phyloP scores from a whole-genome alignment of 768 basidiomycete species.

The Kwoniella sp. region DNA sequence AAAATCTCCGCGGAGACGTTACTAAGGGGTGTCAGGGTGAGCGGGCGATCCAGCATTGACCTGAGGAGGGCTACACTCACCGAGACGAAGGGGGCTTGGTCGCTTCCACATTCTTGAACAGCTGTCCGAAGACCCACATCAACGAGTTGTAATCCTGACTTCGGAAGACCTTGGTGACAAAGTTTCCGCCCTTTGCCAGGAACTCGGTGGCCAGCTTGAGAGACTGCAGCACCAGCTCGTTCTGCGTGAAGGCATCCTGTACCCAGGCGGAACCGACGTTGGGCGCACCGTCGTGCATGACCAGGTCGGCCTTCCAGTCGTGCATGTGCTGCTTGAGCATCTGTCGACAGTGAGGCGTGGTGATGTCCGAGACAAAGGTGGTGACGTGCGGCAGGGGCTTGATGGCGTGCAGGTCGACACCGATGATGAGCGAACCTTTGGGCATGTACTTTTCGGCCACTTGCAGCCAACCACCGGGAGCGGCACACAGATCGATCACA shows the following conservation, averaged over 20 bases:
- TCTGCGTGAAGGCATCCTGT: constrained; percentile 95
- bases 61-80: constrained; percentile 57
- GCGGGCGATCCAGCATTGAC: neutral
- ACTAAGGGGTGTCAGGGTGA: constrained; percentile 52
- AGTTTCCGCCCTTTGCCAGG: constrained; percentile 84
- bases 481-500: constrained; percentile 95
- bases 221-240: constrained; percentile 91
- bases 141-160: constrained; percentile 97
- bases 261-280: constrained; percentile 99
- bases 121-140: constrained; percentile 96
- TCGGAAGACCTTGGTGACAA: constrained; percentile 97
- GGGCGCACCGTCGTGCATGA: constrained; percentile 97
- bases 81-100: constrained; percentile 97
- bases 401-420: constrained; percentile 93
- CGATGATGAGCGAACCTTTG: constrained; percentile 81
- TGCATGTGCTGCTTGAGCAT: constrained; percentile 82
- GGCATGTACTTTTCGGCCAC: constrained; percentile 99
- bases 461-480: constrained; percentile 98
- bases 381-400: constrained; percentile 89
- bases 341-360: constrained; percentile 81
- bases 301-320: constrained; percentile 98
- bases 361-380: constrained; percentile 92
- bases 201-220: constrained; percentile 94
- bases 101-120: constrained; percentile 94
- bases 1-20: constrained; percentile 99